phyloP scores from a whole-genome alignment of 768 basidiomycete genomes.

The Russula vinacea region DNA sequence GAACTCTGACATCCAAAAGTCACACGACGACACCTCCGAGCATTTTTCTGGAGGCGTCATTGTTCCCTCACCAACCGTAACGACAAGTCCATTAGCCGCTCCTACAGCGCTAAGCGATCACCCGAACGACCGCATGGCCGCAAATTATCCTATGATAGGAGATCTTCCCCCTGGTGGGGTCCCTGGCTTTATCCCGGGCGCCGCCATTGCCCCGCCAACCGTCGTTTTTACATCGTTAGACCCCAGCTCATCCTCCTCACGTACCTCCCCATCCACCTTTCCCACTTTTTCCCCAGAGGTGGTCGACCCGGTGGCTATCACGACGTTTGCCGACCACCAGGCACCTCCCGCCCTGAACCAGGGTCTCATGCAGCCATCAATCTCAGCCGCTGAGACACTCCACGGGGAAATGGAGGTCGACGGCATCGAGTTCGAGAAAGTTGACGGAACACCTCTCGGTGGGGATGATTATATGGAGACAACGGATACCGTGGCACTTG shows the following conservation, averaged over 20 bases:
- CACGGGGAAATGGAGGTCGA: neutral
- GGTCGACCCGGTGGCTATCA: neutral
- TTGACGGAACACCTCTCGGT: neutral
- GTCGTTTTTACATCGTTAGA: neutral
- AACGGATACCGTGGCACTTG: conserved; percentile 34
- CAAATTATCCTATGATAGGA: neutral
- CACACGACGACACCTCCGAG: neutral
- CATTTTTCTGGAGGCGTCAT: neutral
- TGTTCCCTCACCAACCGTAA: neutral
- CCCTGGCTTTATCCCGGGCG: neutral
- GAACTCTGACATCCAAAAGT: conserved; percentile 2
- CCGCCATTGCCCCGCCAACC: neutral
- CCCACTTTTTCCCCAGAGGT: neutral
- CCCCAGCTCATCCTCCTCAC: neutral
- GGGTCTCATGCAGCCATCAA: conserved; percentile 1
- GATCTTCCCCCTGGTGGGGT: neutral
- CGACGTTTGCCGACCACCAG: neutral
- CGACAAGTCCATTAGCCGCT: neutral
- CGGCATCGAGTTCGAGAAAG: neutral
- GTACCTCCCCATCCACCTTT: neutral
- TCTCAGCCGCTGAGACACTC: neutral
- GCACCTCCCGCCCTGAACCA: neutral
- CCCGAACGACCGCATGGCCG: neutral
- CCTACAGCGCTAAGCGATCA: neutral
- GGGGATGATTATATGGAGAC: neutral